phyloP scores from a whole-genome alignment of 257 asterid species.

The Petrea volubilis region DNA sequence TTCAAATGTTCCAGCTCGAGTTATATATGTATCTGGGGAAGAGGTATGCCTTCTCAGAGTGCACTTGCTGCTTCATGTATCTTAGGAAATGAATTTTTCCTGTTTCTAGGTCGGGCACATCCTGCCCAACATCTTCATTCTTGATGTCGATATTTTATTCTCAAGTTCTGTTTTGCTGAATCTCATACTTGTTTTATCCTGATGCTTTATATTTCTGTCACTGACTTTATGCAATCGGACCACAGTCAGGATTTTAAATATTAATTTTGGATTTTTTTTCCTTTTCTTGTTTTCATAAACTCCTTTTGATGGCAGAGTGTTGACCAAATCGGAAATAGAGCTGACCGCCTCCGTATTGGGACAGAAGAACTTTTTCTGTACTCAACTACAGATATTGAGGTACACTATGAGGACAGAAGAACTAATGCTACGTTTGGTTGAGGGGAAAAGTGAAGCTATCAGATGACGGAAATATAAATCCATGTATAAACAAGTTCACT shows the following conservation, averaged over 20 bases:
- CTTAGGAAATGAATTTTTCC: conserved; percentile 11
- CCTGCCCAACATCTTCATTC: conserved; percentile 6
- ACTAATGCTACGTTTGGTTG: background rate
- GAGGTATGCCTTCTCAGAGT: conserved; percentile 54
- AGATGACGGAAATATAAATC: background rate
- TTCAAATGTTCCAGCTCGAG: conserved; percentile 53
- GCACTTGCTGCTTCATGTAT: conserved; percentile 1
- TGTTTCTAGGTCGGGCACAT: conserved; percentile 7
- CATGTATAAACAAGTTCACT: background rate
- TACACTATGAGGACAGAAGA: too few species aligned
- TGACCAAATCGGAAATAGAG: conserved; percentile 93
- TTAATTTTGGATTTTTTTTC: background rate
- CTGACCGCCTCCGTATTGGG: conserved; percentile 74
- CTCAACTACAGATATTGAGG: conserved; percentile 95
- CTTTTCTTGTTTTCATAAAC: background rate
- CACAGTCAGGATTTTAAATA: conserved; percentile 2
- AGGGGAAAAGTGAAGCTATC: background rate
- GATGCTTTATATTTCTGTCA: background rate
- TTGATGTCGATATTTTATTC: conserved; percentile 6
- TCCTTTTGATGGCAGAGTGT: conserved; percentile 64
- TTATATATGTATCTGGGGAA: conserved; percentile 96
- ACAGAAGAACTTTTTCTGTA: conserved; percentile 64
- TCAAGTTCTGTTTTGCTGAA: background rate
- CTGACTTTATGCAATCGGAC: background rate
- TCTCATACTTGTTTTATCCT: background rate